phyloP scores from a whole-genome alignment of 441 rosid genomes.

The Rhodomyrtus psidioides region DNA sequence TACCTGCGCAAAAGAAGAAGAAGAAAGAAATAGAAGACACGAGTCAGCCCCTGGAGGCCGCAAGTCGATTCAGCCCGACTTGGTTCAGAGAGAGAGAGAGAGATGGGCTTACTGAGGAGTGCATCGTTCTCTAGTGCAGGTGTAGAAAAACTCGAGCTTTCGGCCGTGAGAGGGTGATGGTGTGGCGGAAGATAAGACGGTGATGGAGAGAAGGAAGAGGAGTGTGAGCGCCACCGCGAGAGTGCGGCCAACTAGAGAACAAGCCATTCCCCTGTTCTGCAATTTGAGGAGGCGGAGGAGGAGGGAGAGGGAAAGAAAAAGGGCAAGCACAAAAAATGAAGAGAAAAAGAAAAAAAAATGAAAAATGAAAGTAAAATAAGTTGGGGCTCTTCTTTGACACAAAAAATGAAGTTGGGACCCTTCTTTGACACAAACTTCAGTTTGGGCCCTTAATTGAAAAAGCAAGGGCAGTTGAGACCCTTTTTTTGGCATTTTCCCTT shows the following conservation, averaged over 20 bases:
- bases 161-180: conserved; percentile 11
- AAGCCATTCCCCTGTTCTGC: background rate
- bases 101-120: conserved; percentile 51
- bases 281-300: too few relatives aligned
- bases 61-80: background rate
- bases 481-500: too few relatives aligned
- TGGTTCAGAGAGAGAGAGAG: background rate
- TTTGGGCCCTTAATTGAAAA: too few relatives aligned
- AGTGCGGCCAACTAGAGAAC: background rate
- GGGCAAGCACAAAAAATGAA: too few relatives aligned
- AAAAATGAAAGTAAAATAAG: too few relatives aligned
- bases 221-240: conserved; percentile 1
- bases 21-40: background rate
- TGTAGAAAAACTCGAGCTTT: conserved; percentile 45
- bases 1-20: conserved; percentile 27
- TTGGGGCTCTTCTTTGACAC: too few relatives aligned
- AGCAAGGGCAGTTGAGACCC: too few relatives aligned
- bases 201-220: conserved; percentile 19
- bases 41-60: background rate
- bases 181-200: conserved; percentile 10
- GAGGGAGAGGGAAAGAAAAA: too few relatives aligned
- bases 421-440: too few relatives aligned
- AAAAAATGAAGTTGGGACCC: too few relatives aligned
- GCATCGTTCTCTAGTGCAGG: conserved; percentile 70
- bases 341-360: too few relatives aligned